Evolutionary conservation across 352 stramenopile genomes (phyloP), one percentile per base, ranked within the genome.

Genomic region (Lagenidium sp.): DNA sequence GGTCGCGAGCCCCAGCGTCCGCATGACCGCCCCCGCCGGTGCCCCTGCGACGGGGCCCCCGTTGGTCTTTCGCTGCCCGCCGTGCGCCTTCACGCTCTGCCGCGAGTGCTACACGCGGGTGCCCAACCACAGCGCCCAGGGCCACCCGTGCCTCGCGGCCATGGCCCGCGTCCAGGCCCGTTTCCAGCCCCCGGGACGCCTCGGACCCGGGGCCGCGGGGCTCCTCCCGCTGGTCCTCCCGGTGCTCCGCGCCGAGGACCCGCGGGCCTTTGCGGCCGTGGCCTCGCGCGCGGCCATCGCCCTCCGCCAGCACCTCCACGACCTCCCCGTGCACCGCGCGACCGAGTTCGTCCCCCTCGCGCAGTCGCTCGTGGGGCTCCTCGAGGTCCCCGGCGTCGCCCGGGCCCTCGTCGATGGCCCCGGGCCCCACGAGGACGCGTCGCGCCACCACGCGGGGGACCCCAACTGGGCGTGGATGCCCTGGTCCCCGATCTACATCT

Each of bases 241-340:
- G 10, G 15, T 45, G 5, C 21, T 84, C 2, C 19, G 49, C 2
- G 39, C 43, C 4, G 28, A 34, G 11, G 48, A 59, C 44, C 25
- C 25, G 6, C 4, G 6, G 16, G 25, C 43, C 12, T 62, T 50
- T 30, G 29, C 39, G 34, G 39, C 42, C 2, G 41, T 82, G 11
- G 57, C 68, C 6, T 55, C 54, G 4, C 53, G 69, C 21, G 48
- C 85, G 21, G 57, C 60, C 3, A 55, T 74, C 30, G 74, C 79
- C 16, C 47, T 82, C 4, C 65, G 68, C 20, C 54, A 55, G 15
- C 64, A 71, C 4, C 50, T 81, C 11, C 47, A 74, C 32, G 75
- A 87, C 39, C 22, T 87, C 21, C 70, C 72, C 13, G 54, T 65
- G 4, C 66, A 82, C 29, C 68, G 74, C 28, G 70, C 66, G 6